phyloP scores from a whole-genome alignment of 164 flowering plant species.

The Magnolia officinalis region DNA sequence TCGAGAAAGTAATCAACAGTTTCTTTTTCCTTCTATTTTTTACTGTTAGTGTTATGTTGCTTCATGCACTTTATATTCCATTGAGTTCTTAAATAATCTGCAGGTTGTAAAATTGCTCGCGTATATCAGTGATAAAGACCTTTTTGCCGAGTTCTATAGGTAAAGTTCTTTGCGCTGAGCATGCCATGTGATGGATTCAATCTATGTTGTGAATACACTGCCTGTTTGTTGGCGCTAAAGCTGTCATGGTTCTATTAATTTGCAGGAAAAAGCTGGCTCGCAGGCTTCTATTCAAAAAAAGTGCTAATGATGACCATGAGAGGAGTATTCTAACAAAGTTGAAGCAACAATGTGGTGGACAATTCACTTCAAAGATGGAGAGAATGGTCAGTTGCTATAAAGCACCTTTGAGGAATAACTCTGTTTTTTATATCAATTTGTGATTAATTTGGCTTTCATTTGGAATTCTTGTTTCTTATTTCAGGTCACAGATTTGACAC shows the following conservation, averaged over 20 bases:
- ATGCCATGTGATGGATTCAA: too few species aligned
- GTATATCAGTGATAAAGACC: conserved; percentile 88
- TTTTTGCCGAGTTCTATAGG: conserved; percentile 95
- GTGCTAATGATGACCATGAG: conserved; percentile 93
- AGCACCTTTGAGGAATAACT: background rate
- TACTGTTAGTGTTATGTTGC: background rate
- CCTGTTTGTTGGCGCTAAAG: background rate
- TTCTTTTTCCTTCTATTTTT: background rate
- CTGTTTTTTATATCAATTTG: background rate
- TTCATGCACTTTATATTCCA: background rate
- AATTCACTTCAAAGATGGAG: conserved; percentile 98
- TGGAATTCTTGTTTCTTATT: background rate
- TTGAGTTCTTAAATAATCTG: conserved; percentile 13
- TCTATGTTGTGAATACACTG: background rate
- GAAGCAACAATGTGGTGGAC: conserved; percentile 95
- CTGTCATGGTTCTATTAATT: background rate
- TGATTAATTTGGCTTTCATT: conserved; percentile 8
- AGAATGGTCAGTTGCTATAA: conserved; percentile 58
- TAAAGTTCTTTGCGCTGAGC: conserved; percentile 15
- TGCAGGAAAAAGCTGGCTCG: conserved; percentile 89
- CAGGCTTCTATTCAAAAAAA: conserved; percentile 81
- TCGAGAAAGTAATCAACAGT: conserved; percentile 63
- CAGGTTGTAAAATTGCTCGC: conserved; percentile 94
- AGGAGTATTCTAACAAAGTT: conserved; percentile 78
- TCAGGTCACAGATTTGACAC: conserved; percentile 72